phyloP scores from a whole-genome alignment of 2,329 filamentous ascomycete species.

The Xylaria arbuscula region DNA sequence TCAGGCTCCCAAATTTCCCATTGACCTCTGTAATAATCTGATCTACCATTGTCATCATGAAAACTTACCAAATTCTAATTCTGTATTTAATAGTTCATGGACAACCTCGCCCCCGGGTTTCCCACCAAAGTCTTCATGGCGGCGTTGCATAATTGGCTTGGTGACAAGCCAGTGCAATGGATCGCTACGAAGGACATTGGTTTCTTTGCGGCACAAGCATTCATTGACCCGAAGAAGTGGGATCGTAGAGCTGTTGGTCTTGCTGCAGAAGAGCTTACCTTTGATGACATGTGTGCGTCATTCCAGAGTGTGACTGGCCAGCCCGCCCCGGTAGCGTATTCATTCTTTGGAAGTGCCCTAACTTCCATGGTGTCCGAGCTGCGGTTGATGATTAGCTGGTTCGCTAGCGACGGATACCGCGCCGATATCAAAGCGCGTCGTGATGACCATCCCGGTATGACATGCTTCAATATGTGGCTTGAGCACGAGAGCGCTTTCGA shows the following conservation, averaged over 20 bases:
- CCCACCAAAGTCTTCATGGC: constrained; percentile 53
- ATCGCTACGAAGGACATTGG: constrained; percentile 59
- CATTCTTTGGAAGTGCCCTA: constrained; percentile 48
- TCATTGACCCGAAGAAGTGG: constrained; percentile 54
- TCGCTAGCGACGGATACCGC: constrained; percentile 50
- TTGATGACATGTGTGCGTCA: constrained; percentile 45
- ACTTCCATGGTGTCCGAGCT: constrained; percentile 49
- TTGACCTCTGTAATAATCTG: background rate
- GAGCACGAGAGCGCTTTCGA: constrained; percentile 47
- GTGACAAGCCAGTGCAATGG: constrained; percentile 54
- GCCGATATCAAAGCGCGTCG: constrained; percentile 49
- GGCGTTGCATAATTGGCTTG: constrained; percentile 49
- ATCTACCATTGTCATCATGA: no score
- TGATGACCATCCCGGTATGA: constrained; percentile 48
- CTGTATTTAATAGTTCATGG: constrained; percentile 61
- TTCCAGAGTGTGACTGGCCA: constrained; percentile 49
- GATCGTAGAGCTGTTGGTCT: constrained; percentile 54
- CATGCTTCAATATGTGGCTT: constrained; percentile 52
- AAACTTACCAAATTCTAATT: constrained; percentile 9
- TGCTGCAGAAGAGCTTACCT: constrained; percentile 59
- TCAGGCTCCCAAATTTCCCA: background rate
- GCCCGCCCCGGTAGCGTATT: constrained; percentile 45
- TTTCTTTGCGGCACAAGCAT: constrained; percentile 57
- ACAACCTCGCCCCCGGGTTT: constrained; percentile 58
- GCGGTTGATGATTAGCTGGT: constrained; percentile 52